Base-by-base conservation (phyloP, 2,329 filamentous ascomycete genomes). In the Aspergillus pseudoviridinutans region DNA sequence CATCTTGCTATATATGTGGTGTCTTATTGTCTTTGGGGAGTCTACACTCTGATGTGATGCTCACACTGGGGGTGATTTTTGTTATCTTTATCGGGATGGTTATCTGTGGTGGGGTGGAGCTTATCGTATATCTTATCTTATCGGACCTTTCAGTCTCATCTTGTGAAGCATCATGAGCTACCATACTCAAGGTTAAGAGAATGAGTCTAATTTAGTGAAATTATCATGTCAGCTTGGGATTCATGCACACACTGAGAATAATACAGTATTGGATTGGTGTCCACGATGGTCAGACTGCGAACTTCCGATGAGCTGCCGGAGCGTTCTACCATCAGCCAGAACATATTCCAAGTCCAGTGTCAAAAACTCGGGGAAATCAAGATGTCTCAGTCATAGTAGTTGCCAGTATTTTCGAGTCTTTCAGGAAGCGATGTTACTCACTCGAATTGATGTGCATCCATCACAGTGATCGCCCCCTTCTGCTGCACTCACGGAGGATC, bases 1-100 rank as follows among this genome's bases (percentile, higher is more conserved):
- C 73, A 76, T 76, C 44, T 59, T 58, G 46, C 27, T 35, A 25
- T 54, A 49, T 49, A 49, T 53, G n/a, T 17, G 41, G 24, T 24
- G 22, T 42, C 24, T 24, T 14, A 2, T 8, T n/a, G 4, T 9
- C 28, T 49, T 27, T 3, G n/a, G 20, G 7, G 20, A 24, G 10
- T 22, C 9, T 22, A 17, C 10, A 22, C 20, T 12, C 9, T n/a
- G 32, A 35, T 35, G 32, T 46, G 42, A 46, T 46, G 42, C 42
- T 22, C n/a, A 12, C 22, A 3, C 42, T 22, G 44, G 22, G 9
- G 9, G 22, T 10, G 22, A 25, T 47, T 47, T 47, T 41, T 52
- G 50, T 27, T 52, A 38, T 52, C 24, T 27, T 22, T 24, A 52
- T 52, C 35, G 10, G 29, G 32, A 8, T 17, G 32, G 20, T 52